A percentile compares a stretch with the other conserved stretches of the same genome.
These are phyloP conservation scores for Penicillium palitans DNA, from an alignment of 2,329 filamentous ascomycete species.

Conservation along the genomic window DNA sequence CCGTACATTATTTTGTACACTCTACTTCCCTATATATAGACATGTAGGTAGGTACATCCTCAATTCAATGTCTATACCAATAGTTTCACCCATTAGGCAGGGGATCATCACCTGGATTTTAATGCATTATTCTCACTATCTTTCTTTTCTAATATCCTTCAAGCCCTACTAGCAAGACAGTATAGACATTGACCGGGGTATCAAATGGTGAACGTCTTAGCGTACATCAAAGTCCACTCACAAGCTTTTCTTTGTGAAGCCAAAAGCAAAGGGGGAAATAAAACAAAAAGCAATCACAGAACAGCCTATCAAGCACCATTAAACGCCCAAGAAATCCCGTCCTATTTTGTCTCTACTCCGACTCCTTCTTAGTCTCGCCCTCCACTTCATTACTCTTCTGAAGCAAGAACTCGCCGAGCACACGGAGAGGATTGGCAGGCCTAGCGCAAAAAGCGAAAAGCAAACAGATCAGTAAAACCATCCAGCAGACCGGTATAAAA, in stretches of 20 bases:
- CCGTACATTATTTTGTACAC: background rate
- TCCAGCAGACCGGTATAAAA: background rate
- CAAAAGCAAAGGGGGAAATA: background rate
- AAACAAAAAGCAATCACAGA: background rate
- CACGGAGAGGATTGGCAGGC: constrained; percentile 67
- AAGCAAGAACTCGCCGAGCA: constrained; percentile 69
- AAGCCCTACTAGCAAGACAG: background rate
- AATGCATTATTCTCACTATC: background rate
- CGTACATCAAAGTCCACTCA: background rate
- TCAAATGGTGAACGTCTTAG: background rate
- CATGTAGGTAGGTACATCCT: background rate
- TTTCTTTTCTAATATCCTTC: background rate
- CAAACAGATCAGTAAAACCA: background rate
- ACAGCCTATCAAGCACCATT: background rate
- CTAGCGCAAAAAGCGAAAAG: constrained; percentile 39
- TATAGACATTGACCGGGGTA: background rate
- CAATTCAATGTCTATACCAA: background rate
- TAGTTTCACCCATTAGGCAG: background rate
- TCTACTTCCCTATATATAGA: background rate
- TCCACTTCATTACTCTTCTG: constrained; percentile 68
- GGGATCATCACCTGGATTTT: background rate
- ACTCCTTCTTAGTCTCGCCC: constrained; percentile 32
- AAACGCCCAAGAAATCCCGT: constrained; percentile 12
- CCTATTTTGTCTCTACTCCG: constrained; percentile 19
- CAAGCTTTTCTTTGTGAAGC: background rate